Base-by-base conservation (phyloP, 1,139 yeast species). In the Kodamaea ohmeri region DNA sequence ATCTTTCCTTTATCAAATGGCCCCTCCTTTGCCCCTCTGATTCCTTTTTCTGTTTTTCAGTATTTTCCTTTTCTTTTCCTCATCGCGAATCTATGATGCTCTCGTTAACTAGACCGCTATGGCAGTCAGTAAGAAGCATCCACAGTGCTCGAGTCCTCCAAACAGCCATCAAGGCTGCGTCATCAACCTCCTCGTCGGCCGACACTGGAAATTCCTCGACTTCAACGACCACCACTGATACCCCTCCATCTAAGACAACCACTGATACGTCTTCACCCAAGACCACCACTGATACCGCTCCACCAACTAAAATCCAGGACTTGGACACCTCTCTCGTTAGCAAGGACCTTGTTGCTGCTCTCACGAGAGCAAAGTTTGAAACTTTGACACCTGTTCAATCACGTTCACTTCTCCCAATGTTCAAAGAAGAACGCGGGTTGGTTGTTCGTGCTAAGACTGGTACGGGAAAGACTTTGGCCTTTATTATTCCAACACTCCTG, bases 381-480 rank as follows among this genome's bases (percentile, higher is more conserved):
- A 65, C 58, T 31, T 72, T 89, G 51, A 87, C 97, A 0, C 80
- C 86, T 1, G 96, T 88, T 14, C 97, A 89, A 60, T 80, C 82
- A 40, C 71, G 75, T 49, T 74, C 95, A 4, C 66, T 89, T 35
- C 65, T 77, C 39, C 94, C 94, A 6, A 76, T 83, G 42, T 64
- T 87, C 39, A 56, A 71, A 16, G 72, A 76, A 26, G 64, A 72
- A 30, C 60, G 58, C 9, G 90, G 94, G 47, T 68, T 88, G 39
- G 89, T 89, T 18, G 92, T 87, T 25, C 74, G 95, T 49, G 97
- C 97, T 25, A 87, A 87, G 58, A 90, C 97, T 3, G 97, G 97
- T 55, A 90, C 97, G 1, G 97, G 97, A 52, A 90, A 90, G 60
- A 90, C 97, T 0, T 78, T 86, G 44, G 95, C 96, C 0, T 90